A percentile compares a stretch with the other conserved stretches of the same genome.
These are phyloP conservation scores for Trichoderma aggressivum DNA, from an alignment of 2,329 filamentous ascomycete genomes.

Conservation along the genomic window DNA sequence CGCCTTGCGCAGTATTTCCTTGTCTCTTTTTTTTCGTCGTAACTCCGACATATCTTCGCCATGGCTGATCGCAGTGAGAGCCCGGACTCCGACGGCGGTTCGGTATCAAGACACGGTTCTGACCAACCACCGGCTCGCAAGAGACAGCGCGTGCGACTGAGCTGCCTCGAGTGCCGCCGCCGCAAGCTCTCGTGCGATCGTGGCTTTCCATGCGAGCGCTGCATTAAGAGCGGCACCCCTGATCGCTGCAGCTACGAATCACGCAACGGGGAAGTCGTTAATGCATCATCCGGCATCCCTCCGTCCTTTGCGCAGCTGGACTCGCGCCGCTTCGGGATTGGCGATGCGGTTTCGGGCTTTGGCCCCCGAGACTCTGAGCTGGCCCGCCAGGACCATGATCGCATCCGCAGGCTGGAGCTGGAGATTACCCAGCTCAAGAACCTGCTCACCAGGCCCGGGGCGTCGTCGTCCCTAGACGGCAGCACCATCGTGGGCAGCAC, in stretches of 20 bases:
- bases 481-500: slow-evolving; percentile 47
- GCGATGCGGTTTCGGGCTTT: slow-evolving; percentile 29
- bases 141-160: slow-evolving; percentile 57
- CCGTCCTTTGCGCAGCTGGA: slow-evolving; percentile 43
- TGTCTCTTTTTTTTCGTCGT: slow-evolving; percentile 27
- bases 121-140: slow-evolving; percentile 47
- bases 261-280: slow-evolving; percentile 49
- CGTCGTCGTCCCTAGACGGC: slow-evolving; percentile 44
- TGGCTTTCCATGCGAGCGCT: slow-evolving; percentile 59
- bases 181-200: slow-evolving; percentile 61
- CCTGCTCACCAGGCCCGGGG: slow-evolving; percentile 44
- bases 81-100: slow-evolving; percentile 37
- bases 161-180: slow-evolving; percentile 58
- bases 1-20: slow-evolving; percentile 14
- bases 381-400: slow-evolving; percentile 50
- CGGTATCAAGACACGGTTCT: slow-evolving; percentile 27
- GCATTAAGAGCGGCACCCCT: slow-evolving; percentile 59
- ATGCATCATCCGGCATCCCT: slow-evolving; percentile 45
- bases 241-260: slow-evolving; percentile 60
- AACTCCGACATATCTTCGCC: slow-evolving; percentile 32
- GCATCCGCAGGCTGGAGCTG: slow-evolving; percentile 57
- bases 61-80: slow-evolving; percentile 37
- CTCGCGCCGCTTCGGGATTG: slow-evolving; percentile 37
- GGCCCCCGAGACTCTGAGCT: slow-evolving; percentile 37
- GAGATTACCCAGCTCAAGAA: slow-evolving; percentile 57